Conservation (phyloP, 108 stramenopile genomes). For the Aurantiochytrium sp. region DNA sequence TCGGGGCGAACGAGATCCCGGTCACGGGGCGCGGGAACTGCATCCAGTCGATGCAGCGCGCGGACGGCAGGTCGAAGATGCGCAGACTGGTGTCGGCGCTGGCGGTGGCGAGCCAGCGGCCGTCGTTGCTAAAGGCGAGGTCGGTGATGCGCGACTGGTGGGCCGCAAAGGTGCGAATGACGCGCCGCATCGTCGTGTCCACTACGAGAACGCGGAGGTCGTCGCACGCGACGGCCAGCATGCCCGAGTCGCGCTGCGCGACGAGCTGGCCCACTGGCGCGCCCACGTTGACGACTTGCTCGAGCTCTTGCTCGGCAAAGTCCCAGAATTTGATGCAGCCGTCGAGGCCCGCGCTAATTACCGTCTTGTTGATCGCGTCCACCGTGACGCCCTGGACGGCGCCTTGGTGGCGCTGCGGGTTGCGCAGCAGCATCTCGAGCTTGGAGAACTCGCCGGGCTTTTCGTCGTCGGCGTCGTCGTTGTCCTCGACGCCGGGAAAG, state of each 20-base stretch:
- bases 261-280: not conserved
- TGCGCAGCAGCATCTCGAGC: constrained; percentile 25
- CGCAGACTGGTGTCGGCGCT: constrained; percentile 78
- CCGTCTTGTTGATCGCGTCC: constrained; percentile 72
- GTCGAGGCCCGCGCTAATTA: constrained; percentile 77
- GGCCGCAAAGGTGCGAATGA: constrained; percentile 48
- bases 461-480: not conserved
- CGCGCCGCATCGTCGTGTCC: constrained; percentile 39
- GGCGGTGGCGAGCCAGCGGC: constrained; percentile 74
- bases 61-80: constrained; percentile 91
- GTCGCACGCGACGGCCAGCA: constrained; percentile 49
- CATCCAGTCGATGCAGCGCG: constrained; percentile 87
- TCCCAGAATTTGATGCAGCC: constrained; percentile 82
- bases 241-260: constrained; percentile 41
- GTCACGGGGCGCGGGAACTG: constrained; percentile 70
- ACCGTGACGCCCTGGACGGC: constrained; percentile 82
- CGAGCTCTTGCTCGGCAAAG: constrained; percentile 74
- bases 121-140: constrained; percentile 81
- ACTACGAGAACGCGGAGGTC: constrained; percentile 37
- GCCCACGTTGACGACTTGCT: not conserved
- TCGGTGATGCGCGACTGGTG: constrained; percentile 71
- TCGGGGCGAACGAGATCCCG: constrained; percentile 76
- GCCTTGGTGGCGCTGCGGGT: constrained; percentile 36
- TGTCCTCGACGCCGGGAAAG: constrained; percentile 1
- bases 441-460: not conserved